Evolutionary conservation across 352 stramenopile species (phyloP).

Genomic region (Phytophthora vignae): DNA sequence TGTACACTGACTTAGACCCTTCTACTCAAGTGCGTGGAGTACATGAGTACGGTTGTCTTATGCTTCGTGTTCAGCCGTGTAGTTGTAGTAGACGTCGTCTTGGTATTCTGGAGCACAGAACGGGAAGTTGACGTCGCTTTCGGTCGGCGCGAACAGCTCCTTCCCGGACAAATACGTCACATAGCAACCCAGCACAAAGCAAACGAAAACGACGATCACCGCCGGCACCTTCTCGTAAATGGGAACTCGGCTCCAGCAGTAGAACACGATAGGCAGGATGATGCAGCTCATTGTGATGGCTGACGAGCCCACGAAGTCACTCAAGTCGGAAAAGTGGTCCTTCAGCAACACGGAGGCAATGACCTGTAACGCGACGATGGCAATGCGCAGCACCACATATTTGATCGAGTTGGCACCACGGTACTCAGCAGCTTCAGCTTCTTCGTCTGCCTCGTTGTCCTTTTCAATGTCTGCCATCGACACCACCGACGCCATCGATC

Average conservation of each 20-base stretch:
- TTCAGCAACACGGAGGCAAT: slow-evolving; percentile 43
- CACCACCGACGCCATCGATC: slow-evolving; percentile 28
- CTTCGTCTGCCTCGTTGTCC: slow-evolving; percentile 6
- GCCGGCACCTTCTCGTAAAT: slow-evolving; percentile 44
- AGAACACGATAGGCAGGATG: slow-evolving; percentile 49
- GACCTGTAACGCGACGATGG: slow-evolving; percentile 39
- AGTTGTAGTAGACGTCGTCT: slow-evolving; percentile 38
- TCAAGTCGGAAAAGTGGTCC: slow-evolving; percentile 47
- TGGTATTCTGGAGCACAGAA: slow-evolving; percentile 39
- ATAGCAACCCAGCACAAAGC: slow-evolving; percentile 37
- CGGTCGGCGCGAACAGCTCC: slow-evolving; percentile 28
- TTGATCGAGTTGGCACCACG: slow-evolving; percentile 38
- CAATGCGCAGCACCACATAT: slow-evolving; percentile 39
- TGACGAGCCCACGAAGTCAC: slow-evolving; percentile 50
- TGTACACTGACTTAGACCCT: slow-evolving; percentile 1
- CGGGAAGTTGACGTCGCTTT: slow-evolving; percentile 35
- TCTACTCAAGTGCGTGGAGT: too few species aligned
- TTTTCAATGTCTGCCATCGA: slow-evolving; percentile 45
- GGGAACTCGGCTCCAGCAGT: slow-evolving; percentile 31
- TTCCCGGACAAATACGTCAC: slow-evolving; percentile 36
- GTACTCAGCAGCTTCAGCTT: slow-evolving; percentile 32
- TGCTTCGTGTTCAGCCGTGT: slow-evolving; percentile 23
- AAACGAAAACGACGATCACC: slow-evolving; percentile 30
- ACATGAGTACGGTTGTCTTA: background rate
- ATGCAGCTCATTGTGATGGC: slow-evolving; percentile 51